These are phyloP conservation scores for Dacryopinax spathularia DNA, from an alignment of 768 basidiomycete species.

Conservation along the genomic window DNA sequence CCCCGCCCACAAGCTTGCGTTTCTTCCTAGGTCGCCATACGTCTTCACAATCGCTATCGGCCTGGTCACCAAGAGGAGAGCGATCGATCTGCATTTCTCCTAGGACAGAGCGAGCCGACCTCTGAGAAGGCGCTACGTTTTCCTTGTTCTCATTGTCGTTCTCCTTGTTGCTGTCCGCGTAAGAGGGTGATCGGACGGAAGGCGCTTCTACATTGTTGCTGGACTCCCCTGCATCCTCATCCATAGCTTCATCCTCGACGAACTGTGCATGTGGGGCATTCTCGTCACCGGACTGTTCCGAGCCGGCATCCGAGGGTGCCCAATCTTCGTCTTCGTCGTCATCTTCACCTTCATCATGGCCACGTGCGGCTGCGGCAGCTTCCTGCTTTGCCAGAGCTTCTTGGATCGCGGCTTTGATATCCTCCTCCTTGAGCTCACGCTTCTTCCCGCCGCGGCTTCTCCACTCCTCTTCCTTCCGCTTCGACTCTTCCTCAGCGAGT, in stretches of 20 bases:
- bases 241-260: background rate
- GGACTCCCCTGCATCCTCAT: background rate
- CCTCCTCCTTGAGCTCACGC: background rate
- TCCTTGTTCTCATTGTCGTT: slow-evolving; percentile 1
- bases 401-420: background rate
- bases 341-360: background rate
- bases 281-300: background rate
- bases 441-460: background rate
- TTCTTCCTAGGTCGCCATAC: background rate
- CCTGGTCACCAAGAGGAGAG: background rate
- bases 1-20: background rate
- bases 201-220: background rate
- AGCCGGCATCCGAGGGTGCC: background rate
- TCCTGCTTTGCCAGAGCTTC: background rate
- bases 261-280: background rate
- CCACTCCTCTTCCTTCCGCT: background rate
- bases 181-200: background rate
- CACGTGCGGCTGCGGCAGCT: background rate
- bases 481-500: background rate
- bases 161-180: slow-evolving; percentile 2
- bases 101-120: background rate
- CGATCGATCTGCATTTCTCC: background rate
- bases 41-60: background rate
- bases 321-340: background rate
- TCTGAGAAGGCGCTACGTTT: background rate